phyloP scores from a whole-genome alignment of 192 early-diverging fungal genomes.

The Pilaira anomala region DNA sequence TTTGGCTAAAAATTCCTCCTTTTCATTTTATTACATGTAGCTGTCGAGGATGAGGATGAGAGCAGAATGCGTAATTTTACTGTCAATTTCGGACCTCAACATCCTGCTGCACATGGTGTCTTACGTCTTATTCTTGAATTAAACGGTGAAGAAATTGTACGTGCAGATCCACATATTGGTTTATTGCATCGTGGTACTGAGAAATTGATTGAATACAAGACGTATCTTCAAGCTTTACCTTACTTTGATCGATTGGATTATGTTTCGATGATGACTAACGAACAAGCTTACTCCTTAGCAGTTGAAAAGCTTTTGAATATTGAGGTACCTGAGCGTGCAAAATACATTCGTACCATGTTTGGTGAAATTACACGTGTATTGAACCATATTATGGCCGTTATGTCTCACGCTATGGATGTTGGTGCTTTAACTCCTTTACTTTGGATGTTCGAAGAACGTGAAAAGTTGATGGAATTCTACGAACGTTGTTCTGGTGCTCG shows the following conservation, averaged over 20 bases:
- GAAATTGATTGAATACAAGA: conserved; percentile 99
- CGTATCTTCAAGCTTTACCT: conserved; percentile 94
- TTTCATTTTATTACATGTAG: conserved; percentile 17
- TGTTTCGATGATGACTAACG: conserved; percentile 99
- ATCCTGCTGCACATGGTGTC: conserved; percentile 92
- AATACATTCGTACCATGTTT: conserved; percentile 97
- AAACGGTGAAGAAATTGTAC: conserved; percentile 85
- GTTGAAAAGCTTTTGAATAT: conserved; percentile 99
- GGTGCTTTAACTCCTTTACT: conserved; percentile 97
- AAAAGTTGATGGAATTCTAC: conserved; percentile 98
- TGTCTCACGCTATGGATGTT: conserved; percentile 96
- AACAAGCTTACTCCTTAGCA: conserved; percentile 95
- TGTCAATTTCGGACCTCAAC: conserved; percentile 99
- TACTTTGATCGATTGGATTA: conserved; percentile 99
- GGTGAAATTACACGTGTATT: conserved; percentile 96
- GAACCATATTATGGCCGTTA: conserved; percentile 98
- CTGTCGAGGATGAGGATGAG: conserved; percentile 46
- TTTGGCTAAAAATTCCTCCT: not conserved
- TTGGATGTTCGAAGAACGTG: conserved; percentile 99
- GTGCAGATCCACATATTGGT: conserved; percentile 97
- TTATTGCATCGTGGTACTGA: conserved; percentile 97
- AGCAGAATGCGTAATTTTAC: conserved; percentile 71
- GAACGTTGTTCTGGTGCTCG: conserved; percentile 98
- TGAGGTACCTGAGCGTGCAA: conserved; percentile 88
- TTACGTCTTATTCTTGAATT: conserved; percentile 84